These are phyloP conservation scores for Chiua sp. DNA, from an alignment of 1,284 basidiomycete species.

Conservation along the genomic window DNA sequence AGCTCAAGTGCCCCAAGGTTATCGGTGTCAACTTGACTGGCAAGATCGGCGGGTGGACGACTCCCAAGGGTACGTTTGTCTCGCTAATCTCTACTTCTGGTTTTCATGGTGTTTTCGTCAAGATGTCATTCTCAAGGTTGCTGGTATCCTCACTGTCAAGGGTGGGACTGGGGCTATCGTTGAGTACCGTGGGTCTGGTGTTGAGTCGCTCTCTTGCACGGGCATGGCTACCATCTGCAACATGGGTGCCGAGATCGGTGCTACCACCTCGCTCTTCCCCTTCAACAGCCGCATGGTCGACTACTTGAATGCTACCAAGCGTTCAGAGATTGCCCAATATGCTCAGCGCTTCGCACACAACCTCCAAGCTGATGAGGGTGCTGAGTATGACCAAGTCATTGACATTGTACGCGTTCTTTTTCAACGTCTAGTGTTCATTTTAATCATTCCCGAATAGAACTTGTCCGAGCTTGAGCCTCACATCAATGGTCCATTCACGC, in stretches of 20 bases:
- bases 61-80: conserved; percentile 80
- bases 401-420: conserved; percentile 75
- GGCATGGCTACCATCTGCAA: conserved; percentile 99
- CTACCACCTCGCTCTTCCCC: conserved; percentile 98
- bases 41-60: conserved; percentile 96
- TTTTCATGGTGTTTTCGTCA: conserved; percentile 11
- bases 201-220: conserved; percentile 96
- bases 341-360: conserved; percentile 93
- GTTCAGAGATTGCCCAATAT: conserved; percentile 88
- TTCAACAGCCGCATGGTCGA: conserved; percentile 95
- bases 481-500: conserved; percentile 99
- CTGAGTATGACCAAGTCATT: conserved; percentile 95
- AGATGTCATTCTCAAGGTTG: conserved; percentile 98
- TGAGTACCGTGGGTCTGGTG: conserved; percentile 94
- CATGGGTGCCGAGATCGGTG: conserved; percentile 99
- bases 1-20: conserved; percentile 98
- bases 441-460: conserved; percentile 57
- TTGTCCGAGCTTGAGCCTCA: conserved; percentile 97
- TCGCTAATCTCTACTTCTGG: neutral
- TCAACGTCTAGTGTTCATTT: neutral
- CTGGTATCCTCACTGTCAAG: conserved; percentile 97
- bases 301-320: conserved; percentile 95
- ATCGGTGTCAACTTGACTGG: conserved; percentile 98
- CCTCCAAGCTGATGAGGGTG: conserved; percentile 87
- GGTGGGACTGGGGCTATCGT: conserved; percentile 98